These are phyloP conservation scores for Castanea sativa DNA, from an alignment of 306 rosid genomes.

Conservation along the genomic window DNA sequence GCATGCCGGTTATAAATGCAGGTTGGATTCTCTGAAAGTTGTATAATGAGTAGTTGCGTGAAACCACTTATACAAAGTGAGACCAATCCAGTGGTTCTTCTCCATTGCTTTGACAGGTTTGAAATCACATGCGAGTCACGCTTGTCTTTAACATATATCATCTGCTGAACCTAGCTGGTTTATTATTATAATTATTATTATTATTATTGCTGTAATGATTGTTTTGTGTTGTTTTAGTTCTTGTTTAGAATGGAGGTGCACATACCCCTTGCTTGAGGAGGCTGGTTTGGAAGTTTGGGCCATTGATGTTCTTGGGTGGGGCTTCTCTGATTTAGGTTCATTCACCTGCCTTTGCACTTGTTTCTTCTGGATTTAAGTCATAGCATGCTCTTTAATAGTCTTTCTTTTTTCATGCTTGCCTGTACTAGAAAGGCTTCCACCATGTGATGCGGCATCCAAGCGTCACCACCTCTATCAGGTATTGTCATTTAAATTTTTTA, in stretches of 20 bases:
- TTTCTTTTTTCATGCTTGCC: slow-evolving; percentile 1
- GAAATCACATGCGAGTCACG: slow-evolving; percentile 10
- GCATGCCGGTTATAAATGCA: slow-evolving; percentile 16
- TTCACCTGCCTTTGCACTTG: slow-evolving; percentile 5
- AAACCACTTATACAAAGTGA: slow-evolving; percentile 59
- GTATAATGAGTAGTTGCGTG: slow-evolving; percentile 84
- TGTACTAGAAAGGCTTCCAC: slow-evolving; percentile 68
- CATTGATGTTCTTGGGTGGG: slow-evolving; percentile 95
- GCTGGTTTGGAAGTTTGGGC: slow-evolving; percentile 93
- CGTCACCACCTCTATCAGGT: slow-evolving; percentile 88
- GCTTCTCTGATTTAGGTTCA: slow-evolving; percentile 91
- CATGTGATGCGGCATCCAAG: slow-evolving; percentile 70
- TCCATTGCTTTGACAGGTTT: slow-evolving; percentile 94
- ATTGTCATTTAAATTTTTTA: slow-evolving; percentile 6
- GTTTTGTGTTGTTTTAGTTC: slow-evolving; percentile 72
- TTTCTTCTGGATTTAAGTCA: slow-evolving; percentile 3
- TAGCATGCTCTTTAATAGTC: not conserved
- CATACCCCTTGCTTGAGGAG: slow-evolving; percentile 81
- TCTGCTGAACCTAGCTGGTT: slow-evolving; percentile 34
- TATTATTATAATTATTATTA: not conserved
- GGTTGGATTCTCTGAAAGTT: slow-evolving; percentile 55
- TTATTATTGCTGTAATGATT: no score
- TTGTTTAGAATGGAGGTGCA: slow-evolving; percentile 92
- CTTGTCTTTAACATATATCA: slow-evolving; percentile 5
- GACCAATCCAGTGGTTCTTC: slow-evolving; percentile 77